These are phyloP conservation scores for Elaeagnus macrophylla DNA, from an alignment of 306 rosid genomes.

Conservation along the genomic window DNA sequence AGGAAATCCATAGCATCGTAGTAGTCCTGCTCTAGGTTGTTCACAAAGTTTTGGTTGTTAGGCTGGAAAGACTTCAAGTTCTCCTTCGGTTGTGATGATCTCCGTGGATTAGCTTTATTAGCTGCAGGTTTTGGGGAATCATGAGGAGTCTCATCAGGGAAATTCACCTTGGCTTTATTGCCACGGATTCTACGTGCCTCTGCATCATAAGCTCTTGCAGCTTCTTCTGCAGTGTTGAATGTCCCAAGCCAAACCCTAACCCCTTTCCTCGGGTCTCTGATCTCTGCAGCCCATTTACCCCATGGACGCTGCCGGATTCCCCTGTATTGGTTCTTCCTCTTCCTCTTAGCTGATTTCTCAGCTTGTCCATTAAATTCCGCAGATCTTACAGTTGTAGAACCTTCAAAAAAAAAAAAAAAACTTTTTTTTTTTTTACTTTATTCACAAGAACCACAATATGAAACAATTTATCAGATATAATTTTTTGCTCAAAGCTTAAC, in stretches of 20 bases:
- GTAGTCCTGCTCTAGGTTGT: constrained; percentile 33
- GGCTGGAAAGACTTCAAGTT: constrained; percentile 34
- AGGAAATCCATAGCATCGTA: constrained; percentile 36
- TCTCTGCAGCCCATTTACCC: constrained; percentile 99
- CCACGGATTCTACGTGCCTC: constrained; percentile 96
- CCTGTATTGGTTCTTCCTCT: constrained; percentile 81
- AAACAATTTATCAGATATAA: not conserved
- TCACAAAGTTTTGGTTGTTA: constrained; percentile 31
- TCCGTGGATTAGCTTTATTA: constrained; percentile 38
- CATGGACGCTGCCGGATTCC: constrained; percentile 98
- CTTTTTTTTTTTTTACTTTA: no score
- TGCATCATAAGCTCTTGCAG: constrained; percentile 92
- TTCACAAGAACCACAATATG: not conserved
- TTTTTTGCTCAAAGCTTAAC: no score
- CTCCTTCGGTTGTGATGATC: constrained; percentile 20
- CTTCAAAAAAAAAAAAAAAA: constrained; percentile 28
- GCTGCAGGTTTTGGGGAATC: constrained; percentile 31
- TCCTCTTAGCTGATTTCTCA: constrained; percentile 60
- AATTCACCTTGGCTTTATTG: constrained; percentile 87
- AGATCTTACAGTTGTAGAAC: constrained; percentile 37
- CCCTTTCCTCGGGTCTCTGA: constrained; percentile 94
- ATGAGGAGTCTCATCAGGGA: constrained; percentile 56
- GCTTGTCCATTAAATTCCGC: constrained; percentile 42
- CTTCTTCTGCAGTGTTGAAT: constrained; percentile 98
- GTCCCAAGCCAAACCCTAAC: constrained; percentile 99